Conservation (phyloP, 257 asterid species). For the Solanum neorickii region DNA sequence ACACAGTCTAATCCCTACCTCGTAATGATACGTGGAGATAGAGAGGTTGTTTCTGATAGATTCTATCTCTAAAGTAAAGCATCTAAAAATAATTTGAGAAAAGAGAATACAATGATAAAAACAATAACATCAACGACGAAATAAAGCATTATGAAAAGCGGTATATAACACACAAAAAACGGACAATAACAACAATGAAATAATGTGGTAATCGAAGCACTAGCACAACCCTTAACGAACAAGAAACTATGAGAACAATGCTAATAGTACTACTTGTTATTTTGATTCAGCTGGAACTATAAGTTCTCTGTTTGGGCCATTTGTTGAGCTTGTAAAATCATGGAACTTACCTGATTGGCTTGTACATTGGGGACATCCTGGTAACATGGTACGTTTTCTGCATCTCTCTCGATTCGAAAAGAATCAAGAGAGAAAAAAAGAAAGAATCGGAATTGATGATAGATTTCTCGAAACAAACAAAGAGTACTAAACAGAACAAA, state of each 20-base stretch:
- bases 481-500: neutral
- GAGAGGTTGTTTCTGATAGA: neutral
- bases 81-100: neutral
- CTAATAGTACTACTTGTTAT: neutral
- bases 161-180: neutral
- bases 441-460: neutral
- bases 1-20: neutral
- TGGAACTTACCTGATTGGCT: conserved; percentile 79
- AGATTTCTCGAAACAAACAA: neutral
- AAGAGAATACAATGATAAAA: neutral
- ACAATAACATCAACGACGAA: neutral
- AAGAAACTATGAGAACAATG: neutral
- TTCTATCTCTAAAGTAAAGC: neutral
- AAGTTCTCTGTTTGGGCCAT: conserved; percentile 52
- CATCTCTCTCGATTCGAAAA: neutral
- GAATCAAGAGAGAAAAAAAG: neutral
- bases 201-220: neutral
- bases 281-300: conserved; percentile 47
- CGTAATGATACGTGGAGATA: neutral
- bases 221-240: rapidly evolving
- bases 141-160: neutral
- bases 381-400: conserved; percentile 55
- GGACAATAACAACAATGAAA: neutral
- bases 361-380: conserved; percentile 97
- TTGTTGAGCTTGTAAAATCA: conserved; percentile 63